Evolutionary conservation across 2,329 filamentous ascomycete genomes (phyloP), one percentile per base, ranked within the genome.

Genomic region (Botryosphaeria agaves): DNA sequence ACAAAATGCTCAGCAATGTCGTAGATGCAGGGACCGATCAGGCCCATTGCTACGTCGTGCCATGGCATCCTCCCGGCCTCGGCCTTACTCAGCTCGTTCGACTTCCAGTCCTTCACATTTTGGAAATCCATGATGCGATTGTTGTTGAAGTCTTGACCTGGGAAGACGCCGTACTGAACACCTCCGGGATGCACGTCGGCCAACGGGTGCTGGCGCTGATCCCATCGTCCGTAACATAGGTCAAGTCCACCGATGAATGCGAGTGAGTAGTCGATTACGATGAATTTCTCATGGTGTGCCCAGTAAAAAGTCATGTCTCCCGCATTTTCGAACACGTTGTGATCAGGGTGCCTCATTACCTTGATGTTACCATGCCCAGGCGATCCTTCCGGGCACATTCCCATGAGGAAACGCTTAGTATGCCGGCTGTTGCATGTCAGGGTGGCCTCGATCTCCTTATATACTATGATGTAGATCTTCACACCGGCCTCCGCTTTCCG

Each of bases 271-370:
- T 95, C 89, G 31, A 95, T 79, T 12, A 98, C 80, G 32, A 95
- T 79, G 47, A 94, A 91, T 50, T 98, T 98, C 46, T 98, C 89
- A 49, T 98, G 89, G 49, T 98, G 89, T 0, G 89, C 89, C 72
- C 87, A 95, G 58, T 93, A 94, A 46, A 94, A 83, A 1, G 84
- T 94, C 81, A 93, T 91, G 43, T 95, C 87, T 18, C 80, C 80
- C 2, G 78, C 80, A 45, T 94, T 94, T 44, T 94, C 84, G 30
- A 95, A 72, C 2, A 93, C 69, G 39, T 94, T 94, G 57, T 95
- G 87, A 51, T 95, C 87, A 0, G 87, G 87, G 54, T 95, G 87
- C 18, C 87, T 72, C 70, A 91, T 78, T 30, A 93, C 64, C 20
- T 64, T 69, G 48, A 98, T 95, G 48, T 95, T 95, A 28, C 81